Evolutionary conservation across 441 rosid species (phyloP).

Genomic region (Theobroma grandiflorum): DNA sequence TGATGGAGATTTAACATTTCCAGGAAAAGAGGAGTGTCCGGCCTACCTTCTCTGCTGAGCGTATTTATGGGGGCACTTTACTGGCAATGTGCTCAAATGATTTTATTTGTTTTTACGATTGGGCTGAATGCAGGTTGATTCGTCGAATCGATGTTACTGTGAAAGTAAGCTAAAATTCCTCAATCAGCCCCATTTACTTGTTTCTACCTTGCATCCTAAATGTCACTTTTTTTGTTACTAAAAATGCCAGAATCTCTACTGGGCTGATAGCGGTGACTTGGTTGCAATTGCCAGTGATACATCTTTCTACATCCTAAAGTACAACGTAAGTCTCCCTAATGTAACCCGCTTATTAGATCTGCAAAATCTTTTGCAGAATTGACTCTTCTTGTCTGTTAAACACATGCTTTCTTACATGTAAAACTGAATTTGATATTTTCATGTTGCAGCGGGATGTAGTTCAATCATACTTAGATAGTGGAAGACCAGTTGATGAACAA

Average conservation of each 20-base stretch:
- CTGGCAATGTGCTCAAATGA: slow-evolving; percentile 99
- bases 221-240: slow-evolving; percentile 32
- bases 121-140: slow-evolving; percentile 98
- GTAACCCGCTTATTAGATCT: slow-evolving; percentile 13
- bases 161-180: slow-evolving; percentile 65
- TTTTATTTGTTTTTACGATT: slow-evolving; percentile 97
- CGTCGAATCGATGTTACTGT: slow-evolving; percentile 96
- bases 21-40: slow-evolving; percentile 93
- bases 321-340: slow-evolving; percentile 62
- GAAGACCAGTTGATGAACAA: slow-evolving; percentile 90
- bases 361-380: slow-evolving; percentile 1
- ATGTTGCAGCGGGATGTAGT: slow-evolving; percentile 81
- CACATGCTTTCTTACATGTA: slow-evolving; percentile 9
- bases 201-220: slow-evolving; percentile 27
- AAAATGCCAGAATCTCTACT: slow-evolving; percentile 80
- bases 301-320: slow-evolving; percentile 96
- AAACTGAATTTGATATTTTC: slow-evolving; percentile 34
- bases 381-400: slow-evolving; percentile 17
- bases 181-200: slow-evolving; percentile 24
- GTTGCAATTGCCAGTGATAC: slow-evolving; percentile 98
- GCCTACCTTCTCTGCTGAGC: slow-evolving; percentile 96
- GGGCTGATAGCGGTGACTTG: slow-evolving; percentile 99
- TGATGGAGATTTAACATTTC: slow-evolving; percentile 36
- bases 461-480: slow-evolving; percentile 84
- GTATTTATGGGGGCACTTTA: slow-evolving; percentile 84